These are phyloP conservation scores for Tricladium varicosporioides DNA, from an alignment of 2,329 filamentous ascomycete genomes.

Conservation along the genomic window DNA sequence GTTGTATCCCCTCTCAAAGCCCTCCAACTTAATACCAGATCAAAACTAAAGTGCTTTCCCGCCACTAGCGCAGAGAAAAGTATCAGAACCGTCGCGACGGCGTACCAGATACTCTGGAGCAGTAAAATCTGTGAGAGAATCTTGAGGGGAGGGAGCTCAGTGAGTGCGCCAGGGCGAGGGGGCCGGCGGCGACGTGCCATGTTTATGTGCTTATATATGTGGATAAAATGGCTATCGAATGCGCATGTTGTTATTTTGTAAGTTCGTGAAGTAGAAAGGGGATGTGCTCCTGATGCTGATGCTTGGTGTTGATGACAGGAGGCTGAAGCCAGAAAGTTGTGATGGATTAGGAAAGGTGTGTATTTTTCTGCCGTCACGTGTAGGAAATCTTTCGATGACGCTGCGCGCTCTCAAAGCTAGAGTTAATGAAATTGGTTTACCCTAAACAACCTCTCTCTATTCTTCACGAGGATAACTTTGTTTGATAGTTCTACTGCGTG, in stretches of 20 bases:
- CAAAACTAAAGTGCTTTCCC: constrained; percentile 56
- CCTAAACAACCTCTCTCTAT: neutral
- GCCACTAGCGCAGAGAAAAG: constrained; percentile 67
- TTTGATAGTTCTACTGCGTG: no score
- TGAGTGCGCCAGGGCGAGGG: constrained; percentile 62
- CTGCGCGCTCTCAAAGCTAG: neutral
- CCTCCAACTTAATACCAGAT: constrained; percentile 62
- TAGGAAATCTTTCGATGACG: constrained; percentile 1
- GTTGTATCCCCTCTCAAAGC: constrained; percentile 65
- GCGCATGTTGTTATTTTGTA: constrained; percentile 7
- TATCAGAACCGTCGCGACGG: constrained; percentile 58
- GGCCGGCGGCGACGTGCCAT: constrained; percentile 53
- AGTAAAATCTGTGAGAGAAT: constrained; percentile 66
- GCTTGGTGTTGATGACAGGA: neutral
- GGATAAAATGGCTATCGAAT: constrained; percentile 4
- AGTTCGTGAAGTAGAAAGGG: neutral
- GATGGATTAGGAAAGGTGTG: neutral
- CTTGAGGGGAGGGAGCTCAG: constrained; percentile 64
- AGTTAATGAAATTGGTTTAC: neutral
- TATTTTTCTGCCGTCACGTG: constrained; percentile 18
- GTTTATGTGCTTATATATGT: neutral
- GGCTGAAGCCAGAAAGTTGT: neutral
- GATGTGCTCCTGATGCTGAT: neutral
- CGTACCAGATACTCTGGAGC: constrained; percentile 65
- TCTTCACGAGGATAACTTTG: neutral